Base-by-base conservation (phyloP, 495 filamentous ascomycete genomes). In the Podospora pseudoanserina region DNA sequence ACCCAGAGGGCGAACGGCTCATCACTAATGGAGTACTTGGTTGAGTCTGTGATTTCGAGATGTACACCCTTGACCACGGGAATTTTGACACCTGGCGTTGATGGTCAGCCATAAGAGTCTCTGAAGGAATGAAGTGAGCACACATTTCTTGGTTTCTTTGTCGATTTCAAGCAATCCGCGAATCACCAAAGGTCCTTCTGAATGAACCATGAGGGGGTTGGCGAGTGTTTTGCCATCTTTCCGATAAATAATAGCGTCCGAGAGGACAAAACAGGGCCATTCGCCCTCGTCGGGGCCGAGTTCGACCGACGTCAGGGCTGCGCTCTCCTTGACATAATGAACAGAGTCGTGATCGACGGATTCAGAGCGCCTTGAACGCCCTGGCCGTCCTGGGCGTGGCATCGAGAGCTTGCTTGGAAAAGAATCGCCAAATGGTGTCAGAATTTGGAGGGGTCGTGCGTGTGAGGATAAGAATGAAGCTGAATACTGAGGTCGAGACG, bases 1-100 rank as follows among this genome's bases (percentile, higher is more conserved):
- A 91, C 90, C 92, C 92, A 96, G 60, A 94, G 81, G 23, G 86
- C 83, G 71, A 88, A 84, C 13, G 83, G 82, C 61, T 84, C 86
- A 61, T 89, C 84, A 20, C 90, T 90, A 73, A 92, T 91, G 0
- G 92, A 88, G 78, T 88, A 96, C 9, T 84, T 80, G 9, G 81
- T 81, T 0, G 91, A 88, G 60, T 85, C 80, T 49, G 82, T 78
- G 60, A 94, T 85, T 66, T 91, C 86, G 70, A 94, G 87, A 67
- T 84, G 80, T 44, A 85, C 84, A 9, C 80, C 64, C 19, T 64
- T 81, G 39, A 11, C 39, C 5, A 5, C 39, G 39, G 68, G 75
- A 81, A 73, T 73, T 81, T 72, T 72, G 80, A 73, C 72, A 86
- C 71, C 76, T 78, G 69, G 72, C 86, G 16, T 87, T 53, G 80